These are phyloP conservation scores for Rosa lucieae DNA, from an alignment of 306 rosid genomes.

Conservation along the genomic window DNA sequence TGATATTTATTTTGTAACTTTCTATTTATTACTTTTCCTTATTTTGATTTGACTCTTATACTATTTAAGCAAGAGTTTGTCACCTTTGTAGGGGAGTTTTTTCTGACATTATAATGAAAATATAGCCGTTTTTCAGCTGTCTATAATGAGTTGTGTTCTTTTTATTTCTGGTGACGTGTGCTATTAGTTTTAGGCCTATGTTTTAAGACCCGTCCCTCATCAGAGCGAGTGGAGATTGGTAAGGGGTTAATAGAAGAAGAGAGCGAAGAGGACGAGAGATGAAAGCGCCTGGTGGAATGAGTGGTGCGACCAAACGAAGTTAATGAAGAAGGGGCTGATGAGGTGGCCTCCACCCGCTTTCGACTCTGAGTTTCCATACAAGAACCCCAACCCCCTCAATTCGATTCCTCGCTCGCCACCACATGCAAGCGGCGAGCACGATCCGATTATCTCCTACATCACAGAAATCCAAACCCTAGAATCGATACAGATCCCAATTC, in stretches of 20 bases:
- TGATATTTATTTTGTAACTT: too few species aligned
- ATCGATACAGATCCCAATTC: slow-evolving; percentile 22
- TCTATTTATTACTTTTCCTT: too few species aligned
- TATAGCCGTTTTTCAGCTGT: too few species aligned
- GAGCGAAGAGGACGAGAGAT: slow-evolving; percentile 39
- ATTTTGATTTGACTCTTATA: too few species aligned
- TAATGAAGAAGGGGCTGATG: slow-evolving; percentile 97
- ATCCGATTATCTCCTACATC: slow-evolving; percentile 43
- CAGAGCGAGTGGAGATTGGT: slow-evolving; percentile 54
- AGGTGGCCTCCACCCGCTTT: slow-evolving; percentile 99
- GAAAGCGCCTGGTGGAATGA: slow-evolving; percentile 77
- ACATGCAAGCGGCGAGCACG: slow-evolving; percentile 62
- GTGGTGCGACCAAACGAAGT: slow-evolving; percentile 73
- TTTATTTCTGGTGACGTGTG: too few species aligned
- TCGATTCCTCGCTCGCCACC: slow-evolving; percentile 69
- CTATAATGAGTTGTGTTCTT: too few species aligned
- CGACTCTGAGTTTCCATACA: slow-evolving; percentile 99
- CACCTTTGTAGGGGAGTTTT: too few species aligned
- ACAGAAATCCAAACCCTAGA: neutral
- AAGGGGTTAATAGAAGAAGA: slow-evolving; percentile 22
- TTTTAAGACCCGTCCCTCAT: too few species aligned
- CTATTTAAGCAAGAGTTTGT: too few species aligned
- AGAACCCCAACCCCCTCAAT: slow-evolving; percentile 88
- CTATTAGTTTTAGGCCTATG: too few species aligned
- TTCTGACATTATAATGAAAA: too few species aligned